Base-by-base conservation (phyloP, 2,329 filamentous ascomycete genomes). In the Sporothrix phasma region DNA sequence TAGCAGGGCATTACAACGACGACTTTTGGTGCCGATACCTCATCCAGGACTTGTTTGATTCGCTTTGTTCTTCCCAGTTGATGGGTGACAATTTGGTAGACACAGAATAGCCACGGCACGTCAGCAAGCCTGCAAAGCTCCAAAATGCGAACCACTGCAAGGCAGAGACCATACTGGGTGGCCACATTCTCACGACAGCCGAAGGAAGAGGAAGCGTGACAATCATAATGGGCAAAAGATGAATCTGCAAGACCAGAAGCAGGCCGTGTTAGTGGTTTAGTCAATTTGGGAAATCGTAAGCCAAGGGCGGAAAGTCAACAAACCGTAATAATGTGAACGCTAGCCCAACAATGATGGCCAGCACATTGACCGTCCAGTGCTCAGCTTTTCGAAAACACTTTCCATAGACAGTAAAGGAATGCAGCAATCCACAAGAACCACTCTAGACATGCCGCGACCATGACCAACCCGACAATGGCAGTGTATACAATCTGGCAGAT, bases 1-100 rank as follows among this genome's bases (percentile, higher is more conserved):
- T 96, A 97, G 72, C 92, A 95, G 4, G 93, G 94, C 92, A 97
- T 97, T 65, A 97, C 88, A 66, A 97, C 89, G 67, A 97, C 91
- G 17, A 96, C 89, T 75, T 97, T 97, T 1, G 93, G 94, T 0
- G 94, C 92, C 0, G 88, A 92, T 2, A 84, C 78, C 72, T 95
- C 90, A 73, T 96, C 90, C 60, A 97, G 81, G 0, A 91, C 85
- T 68, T 90, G 84, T 73, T 95, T 92, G 72, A 96, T 90, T 61
- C 88, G 84, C 73, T 90, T 91, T 47, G 82, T 87, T 68, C 91
- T 85, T 24, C 93, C 92, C 29, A 97, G 80, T 39, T 90, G 88
- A 70, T 94, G 89, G 8, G 90, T 96, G 64, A 96, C 89, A 5
- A 97, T 83, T 71, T 95, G 89, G 72, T 95, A 96, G 64, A 97